phyloP scores from a whole-genome alignment of 2,329 filamentous ascomycete genomes.

The Fusarium brevicatenulatum region DNA sequence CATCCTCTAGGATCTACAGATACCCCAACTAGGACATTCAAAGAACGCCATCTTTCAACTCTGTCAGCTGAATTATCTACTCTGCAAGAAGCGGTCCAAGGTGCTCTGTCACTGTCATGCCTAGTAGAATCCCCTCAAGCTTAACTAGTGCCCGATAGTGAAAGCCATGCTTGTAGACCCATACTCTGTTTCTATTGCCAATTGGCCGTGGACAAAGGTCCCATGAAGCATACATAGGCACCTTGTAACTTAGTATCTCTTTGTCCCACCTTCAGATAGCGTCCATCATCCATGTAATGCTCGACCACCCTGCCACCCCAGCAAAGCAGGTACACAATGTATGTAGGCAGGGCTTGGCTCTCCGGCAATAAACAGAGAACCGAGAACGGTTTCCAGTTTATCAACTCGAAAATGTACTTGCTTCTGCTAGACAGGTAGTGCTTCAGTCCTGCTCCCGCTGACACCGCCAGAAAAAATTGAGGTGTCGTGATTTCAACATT shows the following conservation, averaged over 20 bases:
- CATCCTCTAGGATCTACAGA: constrained; percentile 6
- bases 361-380: constrained; percentile 24
- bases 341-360: constrained; percentile 25
- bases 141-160: not conserved
- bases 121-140: constrained; percentile 4
- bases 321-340: not conserved
- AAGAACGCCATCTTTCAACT: constrained; percentile 16
- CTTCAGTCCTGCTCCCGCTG: constrained; percentile 2
- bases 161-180: constrained; percentile 26
- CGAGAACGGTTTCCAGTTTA: constrained; percentile 2
- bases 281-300: constrained; percentile 7
- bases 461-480: constrained; percentile 17
- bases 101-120: not conserved
- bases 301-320: constrained; percentile 16
- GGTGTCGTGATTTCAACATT: constrained; percentile 25
- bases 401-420: not conserved
- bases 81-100: constrained; percentile 21
- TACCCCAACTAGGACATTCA: not conserved
- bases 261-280: constrained; percentile 29
- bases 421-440: not conserved
- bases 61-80: constrained; percentile 13
- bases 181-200: constrained; percentile 8
- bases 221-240: constrained; percentile 6
- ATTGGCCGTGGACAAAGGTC: constrained; percentile 15
- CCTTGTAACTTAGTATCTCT: constrained; percentile 2